Conservation (phyloP, 306 rosid genomes). For the Luffa aegyptiaca region DNA sequence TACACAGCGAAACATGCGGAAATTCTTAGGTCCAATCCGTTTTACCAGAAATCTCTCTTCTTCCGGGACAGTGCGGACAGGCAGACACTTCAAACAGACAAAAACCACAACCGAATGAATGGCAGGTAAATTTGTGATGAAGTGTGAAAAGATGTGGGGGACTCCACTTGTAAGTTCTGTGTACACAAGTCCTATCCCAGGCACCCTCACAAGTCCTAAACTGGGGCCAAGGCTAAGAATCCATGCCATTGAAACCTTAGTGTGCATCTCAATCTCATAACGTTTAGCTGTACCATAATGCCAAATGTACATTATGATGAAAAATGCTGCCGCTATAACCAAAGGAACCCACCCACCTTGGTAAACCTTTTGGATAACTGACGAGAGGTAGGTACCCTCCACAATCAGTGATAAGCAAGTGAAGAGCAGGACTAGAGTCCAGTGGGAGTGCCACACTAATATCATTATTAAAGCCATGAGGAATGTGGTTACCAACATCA, state of each 20-base stretch:
- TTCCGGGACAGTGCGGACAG: slow-evolving; percentile 67
- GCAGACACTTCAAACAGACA: slow-evolving; percentile 75
- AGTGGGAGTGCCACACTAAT: slow-evolving; percentile 67
- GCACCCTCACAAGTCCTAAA: slow-evolving; percentile 91
- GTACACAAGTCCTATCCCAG: slow-evolving; percentile 89
- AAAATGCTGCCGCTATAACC: slow-evolving; percentile 37
- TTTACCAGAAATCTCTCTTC: slow-evolving; percentile 79
- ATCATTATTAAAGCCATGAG: slow-evolving; percentile 57
- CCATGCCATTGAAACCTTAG: slow-evolving; percentile 78
- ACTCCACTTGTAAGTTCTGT: slow-evolving; percentile 74
- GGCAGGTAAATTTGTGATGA: slow-evolving; percentile 83
- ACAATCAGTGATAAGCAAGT: slow-evolving; percentile 42
- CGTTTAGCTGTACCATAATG: slow-evolving; percentile 79
- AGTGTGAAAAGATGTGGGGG: slow-evolving; percentile 82
- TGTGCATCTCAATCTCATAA: slow-evolving; percentile 65
- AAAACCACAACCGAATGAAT: slow-evolving; percentile 85
- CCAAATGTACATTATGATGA: slow-evolving; percentile 72
- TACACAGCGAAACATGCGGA: slow-evolving; percentile 68
- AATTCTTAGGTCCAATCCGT: slow-evolving; percentile 82
- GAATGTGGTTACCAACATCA: slow-evolving; percentile 53
- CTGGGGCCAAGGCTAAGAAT: slow-evolving; percentile 73
- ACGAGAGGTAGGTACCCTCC: slow-evolving; percentile 63
- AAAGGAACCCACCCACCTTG: slow-evolving; percentile 89
- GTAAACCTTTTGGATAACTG: slow-evolving; percentile 47
- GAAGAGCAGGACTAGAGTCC: slow-evolving; percentile 42